Base-by-base conservation (phyloP, 2,329 filamentous ascomycete genomes). In the Aspergillus brasiliensis region DNA sequence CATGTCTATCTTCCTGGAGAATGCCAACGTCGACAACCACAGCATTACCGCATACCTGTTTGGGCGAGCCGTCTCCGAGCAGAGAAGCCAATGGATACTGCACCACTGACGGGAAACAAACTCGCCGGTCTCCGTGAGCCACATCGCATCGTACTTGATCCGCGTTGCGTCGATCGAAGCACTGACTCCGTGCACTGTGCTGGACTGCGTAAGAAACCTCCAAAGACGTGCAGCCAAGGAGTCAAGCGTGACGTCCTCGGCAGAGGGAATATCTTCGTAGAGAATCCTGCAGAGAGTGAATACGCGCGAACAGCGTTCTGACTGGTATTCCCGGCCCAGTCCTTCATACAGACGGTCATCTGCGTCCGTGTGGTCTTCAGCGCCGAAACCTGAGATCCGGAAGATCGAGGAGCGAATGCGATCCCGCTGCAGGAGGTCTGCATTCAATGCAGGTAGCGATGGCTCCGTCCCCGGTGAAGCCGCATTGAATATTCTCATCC, bases 371-470 rank as follows among this genome's bases (percentile, higher is more conserved):
- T 74, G 69, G n/a, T 67, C 47, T 58, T 80, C 77, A 3, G 76
- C 76, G 3, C 79, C 78, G 62, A 77, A 81, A 0, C 65, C 68
- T 52, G 71, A 54, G 2, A 71, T 63, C 31, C 69, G 69, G 54
- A 75, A 77, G 5, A 61, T 55, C 8, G 76, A 71, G 38, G 72
- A 68, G 2, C 76, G 71, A 52, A 76, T 71, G 2, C 57, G 48
- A 28, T 70, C 70, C 31, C 74, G 67, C 2, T 62, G 27, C n/a
- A 67, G 58, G 6, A 77, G 57, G 3, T 67, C 28, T 6, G 13
- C 15, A 10, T 63, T 28, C 21, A 59, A 51, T 13, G 21, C 10
- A 3, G 59, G n/a, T 51, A 63, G 27, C 13, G 48, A 6, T 13
- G 51, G 62, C 31, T 51, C 28, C 19, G 21, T 51, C 8, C 21